Conservation (phyloP, 768 basidiomycete species). For the Brasilioporus rufonigricans region DNA sequence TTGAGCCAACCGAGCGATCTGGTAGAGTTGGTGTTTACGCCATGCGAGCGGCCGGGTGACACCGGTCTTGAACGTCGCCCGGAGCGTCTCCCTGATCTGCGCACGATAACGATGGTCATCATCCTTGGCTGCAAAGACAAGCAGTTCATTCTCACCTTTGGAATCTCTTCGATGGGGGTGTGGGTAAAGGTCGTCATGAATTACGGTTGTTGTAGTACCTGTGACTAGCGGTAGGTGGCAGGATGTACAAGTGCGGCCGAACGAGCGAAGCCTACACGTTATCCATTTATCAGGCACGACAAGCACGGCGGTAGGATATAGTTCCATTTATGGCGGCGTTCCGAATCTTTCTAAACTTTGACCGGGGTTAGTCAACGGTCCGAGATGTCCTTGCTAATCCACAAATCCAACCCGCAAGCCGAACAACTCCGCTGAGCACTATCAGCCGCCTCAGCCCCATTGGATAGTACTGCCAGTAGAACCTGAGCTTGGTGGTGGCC, state of each 20-base stretch:
- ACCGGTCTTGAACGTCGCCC: constrained; percentile 49
- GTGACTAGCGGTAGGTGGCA: neutral
- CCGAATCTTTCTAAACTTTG: too few species aligned
- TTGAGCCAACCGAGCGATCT: constrained; percentile 58
- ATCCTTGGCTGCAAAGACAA: neutral
- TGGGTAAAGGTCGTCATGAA: constrained; percentile 15
- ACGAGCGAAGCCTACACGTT: neutral
- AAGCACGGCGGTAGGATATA: too few species aligned
- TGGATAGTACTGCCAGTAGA: too few species aligned
- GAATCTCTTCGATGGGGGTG: constrained; percentile 24
- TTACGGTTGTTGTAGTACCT: neutral
- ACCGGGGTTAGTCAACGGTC: too few species aligned
- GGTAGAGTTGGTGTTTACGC: constrained; percentile 62
- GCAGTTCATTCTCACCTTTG: constrained; percentile 16
- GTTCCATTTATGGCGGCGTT: too few species aligned
- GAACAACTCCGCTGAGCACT: too few species aligned
- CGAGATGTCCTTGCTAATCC: too few species aligned
- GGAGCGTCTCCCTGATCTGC: constrained; percentile 39
- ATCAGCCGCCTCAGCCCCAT: too few species aligned
- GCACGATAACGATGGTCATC: neutral
- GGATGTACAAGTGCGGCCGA: neutral
- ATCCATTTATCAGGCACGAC: neutral
- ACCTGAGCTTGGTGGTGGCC: too few species aligned
- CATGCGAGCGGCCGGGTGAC: constrained; percentile 51
- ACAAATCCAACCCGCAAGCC: too few species aligned